Conservation (phyloP, 2,329 filamentous ascomycete genomes). For the Hypoxylon sp. region DNA sequence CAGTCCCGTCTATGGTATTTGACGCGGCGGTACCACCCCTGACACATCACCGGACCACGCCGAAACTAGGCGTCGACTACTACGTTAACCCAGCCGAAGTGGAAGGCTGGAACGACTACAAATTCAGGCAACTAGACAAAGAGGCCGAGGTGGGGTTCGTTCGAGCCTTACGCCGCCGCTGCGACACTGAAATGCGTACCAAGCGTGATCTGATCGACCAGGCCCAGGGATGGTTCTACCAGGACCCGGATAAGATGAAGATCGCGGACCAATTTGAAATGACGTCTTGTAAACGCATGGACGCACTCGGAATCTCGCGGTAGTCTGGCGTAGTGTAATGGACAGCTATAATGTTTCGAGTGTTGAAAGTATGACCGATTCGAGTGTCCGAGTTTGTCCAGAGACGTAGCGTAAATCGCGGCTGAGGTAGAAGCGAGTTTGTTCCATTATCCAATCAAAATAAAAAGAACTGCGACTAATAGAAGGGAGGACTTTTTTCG, state of each 20-base stretch:
- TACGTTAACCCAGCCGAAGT: constrained; percentile 87
- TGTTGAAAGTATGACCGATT: background rate
- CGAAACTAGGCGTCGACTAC: constrained; percentile 82
- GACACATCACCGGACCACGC: constrained; percentile 80
- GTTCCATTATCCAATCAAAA: constrained; percentile 3
- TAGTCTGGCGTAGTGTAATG: constrained; percentile 34
- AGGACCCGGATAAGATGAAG: constrained; percentile 84
- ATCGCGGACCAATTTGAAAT: constrained; percentile 70
- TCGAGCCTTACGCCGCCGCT: constrained; percentile 75
- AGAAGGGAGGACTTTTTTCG: constrained; percentile 2
- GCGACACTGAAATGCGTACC: constrained; percentile 78
- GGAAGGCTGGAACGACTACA: constrained; percentile 75
- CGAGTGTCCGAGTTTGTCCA: background rate
- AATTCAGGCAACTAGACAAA: constrained; percentile 82
- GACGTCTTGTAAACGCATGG: constrained; percentile 68
- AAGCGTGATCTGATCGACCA: constrained; percentile 79
- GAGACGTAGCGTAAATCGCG: background rate
- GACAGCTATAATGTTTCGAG: background rate
- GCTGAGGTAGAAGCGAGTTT: background rate
- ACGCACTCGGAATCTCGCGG: constrained; percentile 58
- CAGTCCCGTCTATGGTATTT: constrained; percentile 80
- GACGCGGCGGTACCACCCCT: constrained; percentile 78
- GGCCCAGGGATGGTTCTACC: constrained; percentile 89
- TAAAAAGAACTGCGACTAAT: constrained; percentile 7
- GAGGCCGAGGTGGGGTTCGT: constrained; percentile 82